Conservation (phyloP, 2,329 filamentous ascomycete species). For the Paramyrothecium sp. region DNA sequence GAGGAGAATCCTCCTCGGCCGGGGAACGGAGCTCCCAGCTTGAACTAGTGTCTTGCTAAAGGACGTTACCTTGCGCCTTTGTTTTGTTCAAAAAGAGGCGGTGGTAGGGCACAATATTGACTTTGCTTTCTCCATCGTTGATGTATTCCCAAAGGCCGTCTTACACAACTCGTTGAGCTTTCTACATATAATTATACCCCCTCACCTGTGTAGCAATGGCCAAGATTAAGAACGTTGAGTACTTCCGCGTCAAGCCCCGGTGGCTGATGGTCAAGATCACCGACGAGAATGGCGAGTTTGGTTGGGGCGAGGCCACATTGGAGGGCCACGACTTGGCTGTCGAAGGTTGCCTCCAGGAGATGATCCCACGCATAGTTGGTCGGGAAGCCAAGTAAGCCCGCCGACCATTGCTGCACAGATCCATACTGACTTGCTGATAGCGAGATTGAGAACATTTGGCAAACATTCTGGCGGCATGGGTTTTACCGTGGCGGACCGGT, state of each 20-base stretch:
- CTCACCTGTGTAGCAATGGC: conserved; percentile 7
- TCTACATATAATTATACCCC: not conserved
- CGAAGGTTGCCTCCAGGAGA: conserved; percentile 64
- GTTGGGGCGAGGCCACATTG: conserved; percentile 72
- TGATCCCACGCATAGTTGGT: conserved; percentile 48
- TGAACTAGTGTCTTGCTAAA: no score
- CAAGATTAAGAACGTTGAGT: conserved; percentile 49
- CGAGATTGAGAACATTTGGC: conserved; percentile 77
- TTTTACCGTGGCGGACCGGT: conserved; percentile 76
- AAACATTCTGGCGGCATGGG: conserved; percentile 62
- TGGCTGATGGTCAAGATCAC: conserved; percentile 75
- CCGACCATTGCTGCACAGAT: not conserved
- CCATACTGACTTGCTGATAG: conserved; percentile 29
- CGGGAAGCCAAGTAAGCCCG: conserved; percentile 62
- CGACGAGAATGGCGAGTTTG: conserved; percentile 58
- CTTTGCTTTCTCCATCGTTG: no score
- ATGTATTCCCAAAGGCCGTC: no score
- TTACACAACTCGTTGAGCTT: no score
- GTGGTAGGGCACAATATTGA: no score
- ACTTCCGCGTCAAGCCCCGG: conserved; percentile 67
- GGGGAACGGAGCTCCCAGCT: no score
- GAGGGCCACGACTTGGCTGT: conserved; percentile 70
- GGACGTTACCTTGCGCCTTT: no score
- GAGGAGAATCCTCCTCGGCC: no score
- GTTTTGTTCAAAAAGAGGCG: no score